Base-by-base conservation (phyloP, 768 basidiomycete genomes). In the Calocybe cyanea region DNA sequence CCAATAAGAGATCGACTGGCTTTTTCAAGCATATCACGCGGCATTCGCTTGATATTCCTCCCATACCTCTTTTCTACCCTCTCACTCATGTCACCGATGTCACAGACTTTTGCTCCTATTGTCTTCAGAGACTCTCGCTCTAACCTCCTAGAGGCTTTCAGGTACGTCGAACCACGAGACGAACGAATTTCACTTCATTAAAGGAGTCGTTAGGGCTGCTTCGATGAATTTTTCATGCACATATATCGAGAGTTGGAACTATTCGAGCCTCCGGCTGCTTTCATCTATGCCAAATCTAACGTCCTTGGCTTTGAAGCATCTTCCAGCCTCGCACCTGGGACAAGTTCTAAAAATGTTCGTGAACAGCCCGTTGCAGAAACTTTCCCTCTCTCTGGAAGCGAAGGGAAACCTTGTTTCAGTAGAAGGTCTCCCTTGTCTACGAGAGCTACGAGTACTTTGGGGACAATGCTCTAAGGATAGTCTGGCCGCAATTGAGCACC, bases 341-440 rank as follows among this genome's bases (percentile, higher is more conserved):
- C 3, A 6, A 9, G 32, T 38, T 18, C 20, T 38, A 14, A 20
- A n/a, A 15, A 18, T 13, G 10, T 15, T 42, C 13, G n/a, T 10
- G 15, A 15, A 38, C 7, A 7, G 28, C n/a, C 19, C 3, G 1
- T 8, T 48, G 18, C 21, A 17, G 3, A 42, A 14, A 11, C 41
- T 42, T 7, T 41, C 32, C 5, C 28, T 38, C 9, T 35, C 46
- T 37, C 34, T 42, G 14, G 46, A 47, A 30, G 46, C 39, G n/a
- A 30, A 19, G 1, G 21, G 19, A 1, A 15, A n/a, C 6, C 6
- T 30, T 2, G 5, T 1, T 21, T 18, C 23, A 15, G 21, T 15
- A 4, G 10, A 8, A 1, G 33, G 33, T 5, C 10, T 38, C 1
- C 17, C 41, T 38, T 14, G 13, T 28, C 38, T 39, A 18, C 23